A percentile compares a stretch with the other conserved stretches of the same genome.
Evolutionary conservation across 371 early-diverging fungal genomes (phyloP).

Genomic region (Rhizopus arrhizus): DNA sequence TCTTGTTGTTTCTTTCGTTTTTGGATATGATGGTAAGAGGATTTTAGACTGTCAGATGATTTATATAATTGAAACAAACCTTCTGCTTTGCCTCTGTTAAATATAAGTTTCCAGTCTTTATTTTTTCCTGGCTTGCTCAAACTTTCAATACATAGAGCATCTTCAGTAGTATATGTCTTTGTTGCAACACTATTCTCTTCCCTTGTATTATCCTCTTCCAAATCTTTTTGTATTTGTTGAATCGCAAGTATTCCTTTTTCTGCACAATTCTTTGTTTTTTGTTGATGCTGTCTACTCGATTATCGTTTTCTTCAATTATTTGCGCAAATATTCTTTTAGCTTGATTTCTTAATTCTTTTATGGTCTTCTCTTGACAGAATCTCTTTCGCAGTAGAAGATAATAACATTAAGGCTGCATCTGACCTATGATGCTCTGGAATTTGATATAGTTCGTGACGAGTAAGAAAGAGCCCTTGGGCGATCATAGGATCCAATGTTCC

Average conservation of each 20-base stretch:
- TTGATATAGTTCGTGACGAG: conserved; percentile 9
- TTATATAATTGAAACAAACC: conserved; percentile 6
- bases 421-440: conserved; percentile 11
- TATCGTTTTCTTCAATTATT: conserved; percentile 18
- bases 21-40: conserved; percentile 9
- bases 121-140: conserved; percentile 1
- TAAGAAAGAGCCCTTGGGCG: conserved; percentile 17
- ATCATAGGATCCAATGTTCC: conserved; percentile 8
- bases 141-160: conserved; percentile 7
- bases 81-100: conserved; percentile 9
- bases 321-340: conserved; percentile 9
- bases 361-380: conserved; percentile 14
- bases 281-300: conserved; percentile 14
- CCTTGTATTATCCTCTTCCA: too few species aligned
- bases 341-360: conserved; percentile 20
- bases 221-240: conserved; percentile 10
- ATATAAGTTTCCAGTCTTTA: not conserved
- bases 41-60: conserved; percentile 2
- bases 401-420: conserved; percentile 11
- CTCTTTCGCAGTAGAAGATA: conserved; percentile 13
- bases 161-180: not conserved
- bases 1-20: conserved; percentile 14
- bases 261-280: conserved; percentile 15
- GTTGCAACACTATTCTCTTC: too few species aligned
- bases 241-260: conserved; percentile 17